These are phyloP conservation scores for Heliosperma pusillum DNA, from an alignment of 148 eudicot genomes.

Conservation along the genomic window DNA sequence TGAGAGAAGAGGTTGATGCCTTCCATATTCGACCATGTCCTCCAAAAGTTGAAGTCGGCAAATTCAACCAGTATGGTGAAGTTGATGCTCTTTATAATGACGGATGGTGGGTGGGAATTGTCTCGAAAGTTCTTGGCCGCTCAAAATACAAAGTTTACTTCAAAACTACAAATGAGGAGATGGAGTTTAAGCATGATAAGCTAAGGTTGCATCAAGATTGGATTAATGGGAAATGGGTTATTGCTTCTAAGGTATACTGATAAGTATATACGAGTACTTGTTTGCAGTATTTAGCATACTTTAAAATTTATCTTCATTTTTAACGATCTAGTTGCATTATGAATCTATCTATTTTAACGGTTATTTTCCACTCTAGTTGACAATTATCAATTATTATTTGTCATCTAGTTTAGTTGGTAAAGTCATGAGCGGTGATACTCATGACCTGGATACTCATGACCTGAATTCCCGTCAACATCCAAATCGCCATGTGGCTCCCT, in stretches of 20 bases:
- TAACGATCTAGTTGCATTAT: neutral
- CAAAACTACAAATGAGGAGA: constrained; percentile 45
- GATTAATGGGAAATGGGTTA: constrained; percentile 76
- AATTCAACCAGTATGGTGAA: constrained; percentile 51
- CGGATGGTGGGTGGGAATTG: constrained; percentile 92
- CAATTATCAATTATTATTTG: neutral
- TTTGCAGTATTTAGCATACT: neutral
- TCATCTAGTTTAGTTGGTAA: no score
- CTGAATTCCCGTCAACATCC: no score
- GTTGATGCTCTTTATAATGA: constrained; percentile 86
- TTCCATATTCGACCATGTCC: constrained; percentile 71
- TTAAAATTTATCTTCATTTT: neutral
- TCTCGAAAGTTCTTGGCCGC: constrained; percentile 45
- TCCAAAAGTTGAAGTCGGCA: constrained; percentile 39
- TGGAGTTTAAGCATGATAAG: constrained; percentile 54
- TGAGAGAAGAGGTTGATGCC: constrained; percentile 66
- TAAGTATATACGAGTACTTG: neutral
- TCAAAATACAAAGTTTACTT: constrained; percentile 66
- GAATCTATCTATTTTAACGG: no score
- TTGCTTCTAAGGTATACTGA: constrained; percentile 49
- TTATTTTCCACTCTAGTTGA: no score
- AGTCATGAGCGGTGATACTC: no score
- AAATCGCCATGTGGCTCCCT: no score
- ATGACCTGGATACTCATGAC: no score
- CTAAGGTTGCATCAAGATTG: constrained; percentile 81